Evolutionary conservation across 2,329 filamentous ascomycete genomes (phyloP), one percentile per base, ranked within the genome.

Genomic region (Macrophomina pseudophaseolina): DNA sequence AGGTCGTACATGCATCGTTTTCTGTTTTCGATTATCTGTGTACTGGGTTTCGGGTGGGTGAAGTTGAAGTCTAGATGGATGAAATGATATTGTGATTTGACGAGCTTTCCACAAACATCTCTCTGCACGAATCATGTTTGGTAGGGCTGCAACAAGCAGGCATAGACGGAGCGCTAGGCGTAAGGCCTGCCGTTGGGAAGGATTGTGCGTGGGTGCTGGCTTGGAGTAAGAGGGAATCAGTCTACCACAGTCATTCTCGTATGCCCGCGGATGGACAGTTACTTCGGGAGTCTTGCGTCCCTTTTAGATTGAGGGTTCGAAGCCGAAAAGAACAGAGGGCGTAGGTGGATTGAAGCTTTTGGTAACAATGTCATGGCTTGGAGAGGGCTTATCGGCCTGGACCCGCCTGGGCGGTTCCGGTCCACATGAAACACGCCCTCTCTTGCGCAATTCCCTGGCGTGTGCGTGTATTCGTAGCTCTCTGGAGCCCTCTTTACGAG

Each of bases 1-100:
- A 28, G 44, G 42, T 62, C 18, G 44, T 49, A 44, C n/a, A 44
- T 49, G 33, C 11, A 38, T 33, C 18, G 32, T 18, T 33, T 18
- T 32, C 32, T 30, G 9, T 40, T 23, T 32, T n/a, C 52, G 33
- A n/a, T 53, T 62, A 16, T 59, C 23, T 49, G 12, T 12, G 12
- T 16, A 35, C 18, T n/a, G 28, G 32, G n/a, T 18, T 30, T 62
- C 14, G 32, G 33, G 35, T 14, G 44, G 58, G 5, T 49, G 32
- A 49, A n/a, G 11, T 35, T 38, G 46, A 49, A 18, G 9, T 40
- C 23, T 23, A 23, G 49, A 38, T 8, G 30, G 49, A 53, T 42
- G 60, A 64, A 53, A 64, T 44, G 60, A 52, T 64, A 64, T 44
- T 64, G 60, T 64, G 60, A 44, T 64, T 35, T 28, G 30, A 49